phyloP scores from a whole-genome alignment of 768 basidiomycete genomes.

The Termitomyces sp. region DNA sequence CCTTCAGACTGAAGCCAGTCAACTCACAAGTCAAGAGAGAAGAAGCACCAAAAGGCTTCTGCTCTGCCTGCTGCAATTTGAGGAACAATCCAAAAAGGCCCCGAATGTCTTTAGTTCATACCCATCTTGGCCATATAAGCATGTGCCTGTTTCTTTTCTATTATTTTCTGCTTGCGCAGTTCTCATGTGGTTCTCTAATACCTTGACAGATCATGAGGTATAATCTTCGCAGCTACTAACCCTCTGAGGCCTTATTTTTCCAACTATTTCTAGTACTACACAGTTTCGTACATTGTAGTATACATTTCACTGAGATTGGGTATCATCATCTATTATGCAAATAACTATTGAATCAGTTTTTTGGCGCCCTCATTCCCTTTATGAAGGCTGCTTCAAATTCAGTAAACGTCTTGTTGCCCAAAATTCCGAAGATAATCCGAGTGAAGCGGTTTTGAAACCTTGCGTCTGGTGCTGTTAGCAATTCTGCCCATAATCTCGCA shows the following conservation, averaged over 20 bases:
- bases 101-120: no score
- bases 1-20: no score
- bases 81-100: no score
- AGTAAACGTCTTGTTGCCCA: conserved; percentile 23
- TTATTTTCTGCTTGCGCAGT: neutral
- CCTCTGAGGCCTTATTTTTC: neutral
- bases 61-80: no score
- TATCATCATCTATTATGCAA: neutral
- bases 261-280: neutral
- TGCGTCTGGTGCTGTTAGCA: conserved; percentile 41
- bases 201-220: no score
- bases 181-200: no score
- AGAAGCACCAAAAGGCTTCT: no score
- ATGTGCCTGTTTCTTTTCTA: no score
- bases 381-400: conserved; percentile 18
- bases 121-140: no score
- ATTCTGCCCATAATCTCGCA: conserved; percentile 59
- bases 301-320: neutral
- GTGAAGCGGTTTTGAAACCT: conserved; percentile 57
- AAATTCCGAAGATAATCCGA: conserved; percentile 60
- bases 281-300: neutral
- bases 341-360: neutral
- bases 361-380: neutral
- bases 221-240: neutral
- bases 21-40: no score